These are phyloP conservation scores for Peronospora destructor DNA, from an alignment of 352 stramenopile species.

Conservation along the genomic window DNA sequence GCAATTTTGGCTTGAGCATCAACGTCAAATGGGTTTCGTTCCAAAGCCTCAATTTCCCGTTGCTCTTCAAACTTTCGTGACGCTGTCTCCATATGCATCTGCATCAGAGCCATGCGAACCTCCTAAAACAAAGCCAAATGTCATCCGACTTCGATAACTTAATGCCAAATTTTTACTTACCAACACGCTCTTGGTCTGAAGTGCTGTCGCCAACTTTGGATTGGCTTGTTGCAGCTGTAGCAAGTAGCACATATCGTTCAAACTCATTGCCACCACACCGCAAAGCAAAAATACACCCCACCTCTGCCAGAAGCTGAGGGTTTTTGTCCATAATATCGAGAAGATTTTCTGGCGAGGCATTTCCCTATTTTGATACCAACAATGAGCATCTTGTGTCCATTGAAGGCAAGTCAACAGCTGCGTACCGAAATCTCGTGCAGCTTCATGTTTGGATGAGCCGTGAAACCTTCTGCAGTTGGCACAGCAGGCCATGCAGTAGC, in stretches of 20 bases:
- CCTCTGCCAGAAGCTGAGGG: conserved; percentile 55
- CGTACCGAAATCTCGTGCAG: conserved; percentile 72
- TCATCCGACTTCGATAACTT: neutral
- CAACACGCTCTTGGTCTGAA: conserved; percentile 60
- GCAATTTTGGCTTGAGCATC: conserved; percentile 75
- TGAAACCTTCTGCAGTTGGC: conserved; percentile 20
- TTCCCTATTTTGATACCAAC: conserved; percentile 13
- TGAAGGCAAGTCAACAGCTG: neutral
- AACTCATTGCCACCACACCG: neutral
- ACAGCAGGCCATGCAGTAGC: conserved; percentile 12
- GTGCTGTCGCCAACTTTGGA: conserved; percentile 49
- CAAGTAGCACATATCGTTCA: neutral
- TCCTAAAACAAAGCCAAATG: conserved; percentile 31
- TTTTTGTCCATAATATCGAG: conserved; percentile 84
- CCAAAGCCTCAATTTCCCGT: conserved; percentile 56
- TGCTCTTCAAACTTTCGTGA: conserved; percentile 77
- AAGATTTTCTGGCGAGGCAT: conserved; percentile 65
- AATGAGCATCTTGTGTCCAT: neutral
- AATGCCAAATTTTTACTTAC: conserved; percentile 28
- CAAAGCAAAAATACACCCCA: conserved; percentile 11
- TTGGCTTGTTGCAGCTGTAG: conserved; percentile 58
- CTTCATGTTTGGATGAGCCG: conserved; percentile 59
- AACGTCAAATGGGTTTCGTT: conserved; percentile 72
- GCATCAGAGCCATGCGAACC: conserved; percentile 74
- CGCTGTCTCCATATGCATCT: conserved; percentile 80